Evolutionary conservation across 2,329 filamentous ascomycete species (phyloP).

Genomic region (Alternaria brassicae): DNA sequence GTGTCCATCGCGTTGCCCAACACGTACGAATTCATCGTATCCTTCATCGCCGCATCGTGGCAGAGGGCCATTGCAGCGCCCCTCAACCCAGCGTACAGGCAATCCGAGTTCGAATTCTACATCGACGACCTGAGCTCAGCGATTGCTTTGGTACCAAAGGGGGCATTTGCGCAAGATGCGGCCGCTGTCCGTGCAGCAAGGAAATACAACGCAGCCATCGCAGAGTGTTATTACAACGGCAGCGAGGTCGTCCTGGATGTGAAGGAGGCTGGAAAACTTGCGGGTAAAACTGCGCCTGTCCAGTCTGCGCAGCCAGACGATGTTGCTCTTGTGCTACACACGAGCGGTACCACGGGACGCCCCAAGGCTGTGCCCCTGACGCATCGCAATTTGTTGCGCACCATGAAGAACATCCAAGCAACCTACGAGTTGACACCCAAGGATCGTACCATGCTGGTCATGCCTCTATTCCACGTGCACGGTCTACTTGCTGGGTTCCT

Average conservation of each 20-base stretch:
- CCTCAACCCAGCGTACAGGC: constrained; percentile 88
- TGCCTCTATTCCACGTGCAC: constrained; percentile 91
- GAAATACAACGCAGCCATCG: constrained; percentile 83
- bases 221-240: constrained; percentile 82
- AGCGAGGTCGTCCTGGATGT: constrained; percentile 76
- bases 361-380: constrained; percentile 84
- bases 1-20: constrained; percentile 86
- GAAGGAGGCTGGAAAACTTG: constrained; percentile 75
- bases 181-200: constrained; percentile 78
- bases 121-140: constrained; percentile 86
- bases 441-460: constrained; percentile 85
- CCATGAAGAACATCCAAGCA: constrained; percentile 81
- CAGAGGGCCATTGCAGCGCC: constrained; percentile 84
- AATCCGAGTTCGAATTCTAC: constrained; percentile 90
- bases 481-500: constrained; percentile 85
- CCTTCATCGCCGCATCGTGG: constrained; percentile 85
- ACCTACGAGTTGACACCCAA: constrained; percentile 75
- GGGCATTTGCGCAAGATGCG: constrained; percentile 69
- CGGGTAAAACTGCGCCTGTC: constrained; percentile 58
- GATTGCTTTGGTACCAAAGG: constrained; percentile 76
- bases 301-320: constrained; percentile 74
- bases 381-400: constrained; percentile 79
- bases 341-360: constrained; percentile 82
- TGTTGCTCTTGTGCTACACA: constrained; percentile 81
- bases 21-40: constrained; percentile 86